Evolutionary conservation across 2,329 filamentous ascomycete species (phyloP), one percentile per base, ranked within the genome.

Genomic region (Corinectria fuckeliana): DNA sequence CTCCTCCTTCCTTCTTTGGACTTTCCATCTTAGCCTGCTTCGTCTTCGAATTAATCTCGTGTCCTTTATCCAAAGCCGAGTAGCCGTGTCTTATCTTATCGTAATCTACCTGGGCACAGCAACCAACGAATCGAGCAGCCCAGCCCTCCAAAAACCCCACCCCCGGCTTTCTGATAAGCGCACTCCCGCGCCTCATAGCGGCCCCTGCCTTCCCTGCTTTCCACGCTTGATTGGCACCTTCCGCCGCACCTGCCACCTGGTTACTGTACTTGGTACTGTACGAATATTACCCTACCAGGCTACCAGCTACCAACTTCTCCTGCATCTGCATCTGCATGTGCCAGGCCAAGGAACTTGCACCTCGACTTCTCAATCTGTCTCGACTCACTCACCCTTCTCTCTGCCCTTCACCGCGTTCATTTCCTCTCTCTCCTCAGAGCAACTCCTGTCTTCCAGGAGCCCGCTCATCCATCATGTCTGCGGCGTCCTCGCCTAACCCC

Each of bases 311-410:
- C 52, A 58, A 50, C 62, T 67, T 56, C 60, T 63, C 67, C 64
- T 68, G 66, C 63, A 68, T 69, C 64, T 68, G 66, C 63, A 68
- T 69, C 60, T 68, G 65, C 56, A 65, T 47, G 42, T 61, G 41
- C 55, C 61, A 62, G 50, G 61, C 68, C 56, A 56, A n/a, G n/a
- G n/a, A n/a, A 56, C 60, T 53, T 58, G 54, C 56, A 65, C 56
- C 56, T 56, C 64, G 49, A 50, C 45, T 58, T 58, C 55, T 50
- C 45, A 55, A 55, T 55, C 42, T 30, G 52, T 42, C 54, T 51
- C 38, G 55, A 14, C 48, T 39, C 56, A 48, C 28, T 63, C 64
- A 63, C 60, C 44, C 36, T 53, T 45, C 52, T 49, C 59, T 28
- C 20, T 18, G n/a, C 49, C 48, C 39, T 56, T 61, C 42, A 49